phyloP scores from a whole-genome alignment of 176 grass and related monocot species.

The Hsuehochloa calcarea region DNA sequence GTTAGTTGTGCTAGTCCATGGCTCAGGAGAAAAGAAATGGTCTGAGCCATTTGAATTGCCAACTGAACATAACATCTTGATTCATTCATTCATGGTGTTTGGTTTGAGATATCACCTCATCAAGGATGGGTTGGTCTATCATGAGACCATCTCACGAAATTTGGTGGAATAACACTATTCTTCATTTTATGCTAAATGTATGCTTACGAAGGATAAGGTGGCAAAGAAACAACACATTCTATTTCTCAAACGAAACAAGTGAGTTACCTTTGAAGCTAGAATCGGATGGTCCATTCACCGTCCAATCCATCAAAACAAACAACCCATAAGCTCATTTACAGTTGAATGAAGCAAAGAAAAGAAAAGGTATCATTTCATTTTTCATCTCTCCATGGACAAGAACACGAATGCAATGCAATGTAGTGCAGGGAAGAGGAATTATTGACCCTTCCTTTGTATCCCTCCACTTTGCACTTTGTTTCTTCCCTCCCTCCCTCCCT shows the following conservation, averaged over 20 bases:
- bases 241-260: too few species aligned
- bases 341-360: not conserved
- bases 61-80: not conserved
- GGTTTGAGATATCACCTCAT: too few species aligned
- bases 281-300: too few species aligned
- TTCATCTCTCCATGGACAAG: not conserved
- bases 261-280: too few species aligned
- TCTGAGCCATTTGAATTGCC: not conserved
- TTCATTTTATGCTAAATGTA: too few species aligned
- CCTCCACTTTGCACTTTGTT: constrained; percentile 37
- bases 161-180: too few species aligned
- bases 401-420: constrained; percentile 21
- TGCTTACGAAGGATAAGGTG: too few species aligned
- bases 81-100: not conserved
- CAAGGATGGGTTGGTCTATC: too few species aligned
- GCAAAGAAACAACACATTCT: too few species aligned
- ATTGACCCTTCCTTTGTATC: constrained; percentile 1
- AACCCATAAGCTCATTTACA: not conserved
- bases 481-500: constrained; percentile 9
- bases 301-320: too few species aligned
- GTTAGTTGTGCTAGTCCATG: not conserved
- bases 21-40: not conserved
- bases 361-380: constrained; percentile 20
- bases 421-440: constrained; percentile 6
- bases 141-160: too few species aligned